phyloP scores from a whole-genome alignment of 768 basidiomycete species.

The Panaeolus cyanescens region DNA sequence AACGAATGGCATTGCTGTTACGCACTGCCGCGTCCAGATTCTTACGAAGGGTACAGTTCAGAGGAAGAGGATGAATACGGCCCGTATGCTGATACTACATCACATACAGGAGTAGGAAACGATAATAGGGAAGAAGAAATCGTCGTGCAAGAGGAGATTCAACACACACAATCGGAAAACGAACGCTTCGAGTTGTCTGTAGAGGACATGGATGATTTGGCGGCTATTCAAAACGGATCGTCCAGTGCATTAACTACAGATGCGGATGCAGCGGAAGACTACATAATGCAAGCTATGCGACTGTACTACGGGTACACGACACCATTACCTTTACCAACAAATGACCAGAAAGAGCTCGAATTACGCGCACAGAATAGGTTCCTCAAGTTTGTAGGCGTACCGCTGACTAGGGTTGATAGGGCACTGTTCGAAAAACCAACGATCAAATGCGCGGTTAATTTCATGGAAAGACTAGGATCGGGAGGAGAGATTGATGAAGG shows the following conservation, averaged over 20 bases:
- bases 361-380: background rate
- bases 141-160: no score
- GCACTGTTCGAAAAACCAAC: background rate
- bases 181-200: background rate
- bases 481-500: background rate
- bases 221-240: background rate
- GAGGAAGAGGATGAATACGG: background rate
- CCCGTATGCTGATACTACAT: background rate
- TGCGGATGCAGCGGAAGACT: background rate
- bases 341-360: background rate
- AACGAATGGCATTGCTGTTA: conserved; percentile 13
- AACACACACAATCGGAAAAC: no score
- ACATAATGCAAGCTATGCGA: background rate
- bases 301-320: conserved; percentile 10
- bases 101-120: background rate
- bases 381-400: background rate
- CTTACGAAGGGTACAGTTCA: background rate
- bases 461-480: background rate
- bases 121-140: background rate
- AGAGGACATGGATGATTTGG: background rate
- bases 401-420: background rate
- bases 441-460: background rate
- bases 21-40: background rate
- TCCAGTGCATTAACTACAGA: background rate
- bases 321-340: background rate